A percentile compares a stretch with the other conserved stretches of the same genome.
Evolutionary conservation across 108 stramenopile species (phyloP).

Genomic region (Cylindrotheca closterium): DNA sequence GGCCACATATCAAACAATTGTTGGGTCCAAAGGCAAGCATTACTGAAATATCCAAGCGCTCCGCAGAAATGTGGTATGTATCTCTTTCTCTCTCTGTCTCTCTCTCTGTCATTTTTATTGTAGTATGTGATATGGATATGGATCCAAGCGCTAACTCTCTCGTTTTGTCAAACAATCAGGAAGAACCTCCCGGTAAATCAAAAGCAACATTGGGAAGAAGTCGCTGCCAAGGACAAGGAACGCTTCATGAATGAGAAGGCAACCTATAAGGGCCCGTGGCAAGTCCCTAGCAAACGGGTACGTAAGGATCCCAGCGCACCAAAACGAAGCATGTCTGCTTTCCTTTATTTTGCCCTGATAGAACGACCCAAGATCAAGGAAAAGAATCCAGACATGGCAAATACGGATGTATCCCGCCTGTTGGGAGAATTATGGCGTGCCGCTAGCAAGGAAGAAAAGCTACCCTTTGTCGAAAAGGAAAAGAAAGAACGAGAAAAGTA

Average conservation of each 20-base stretch:
- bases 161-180: slow-evolving; percentile 6
- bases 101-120: neutral
- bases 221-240: slow-evolving; percentile 59
- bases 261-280: slow-evolving; percentile 54
- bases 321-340: slow-evolving; percentile 56
- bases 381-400: slow-evolving; percentile 43
- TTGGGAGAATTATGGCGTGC: slow-evolving; percentile 53
- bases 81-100: neutral
- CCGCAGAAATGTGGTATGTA: slow-evolving; percentile 48
- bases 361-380: slow-evolving; percentile 36
- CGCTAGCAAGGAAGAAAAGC: slow-evolving; percentile 30
- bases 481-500: slow-evolving; percentile 55
- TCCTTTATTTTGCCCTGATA: slow-evolving; percentile 39
- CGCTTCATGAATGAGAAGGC: slow-evolving; percentile 52
- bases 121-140: slow-evolving; percentile 1
- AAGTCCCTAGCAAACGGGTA: slow-evolving; percentile 45
- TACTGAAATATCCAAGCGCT: slow-evolving; percentile 45
- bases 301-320: slow-evolving; percentile 64
- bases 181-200: slow-evolving; percentile 32
- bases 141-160: slow-evolving; percentile 9
- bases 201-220: slow-evolving; percentile 50
- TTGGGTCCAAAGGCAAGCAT: slow-evolving; percentile 51
- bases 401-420: slow-evolving; percentile 55
- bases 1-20: slow-evolving; percentile 49
- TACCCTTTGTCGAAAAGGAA: slow-evolving; percentile 50